A percentile compares a stretch with the other conserved stretches of the same genome.
These are phyloP conservation scores for Dillenia turbinata DNA, from an alignment of 164 flowering plant genomes.

Conservation along the genomic window DNA sequence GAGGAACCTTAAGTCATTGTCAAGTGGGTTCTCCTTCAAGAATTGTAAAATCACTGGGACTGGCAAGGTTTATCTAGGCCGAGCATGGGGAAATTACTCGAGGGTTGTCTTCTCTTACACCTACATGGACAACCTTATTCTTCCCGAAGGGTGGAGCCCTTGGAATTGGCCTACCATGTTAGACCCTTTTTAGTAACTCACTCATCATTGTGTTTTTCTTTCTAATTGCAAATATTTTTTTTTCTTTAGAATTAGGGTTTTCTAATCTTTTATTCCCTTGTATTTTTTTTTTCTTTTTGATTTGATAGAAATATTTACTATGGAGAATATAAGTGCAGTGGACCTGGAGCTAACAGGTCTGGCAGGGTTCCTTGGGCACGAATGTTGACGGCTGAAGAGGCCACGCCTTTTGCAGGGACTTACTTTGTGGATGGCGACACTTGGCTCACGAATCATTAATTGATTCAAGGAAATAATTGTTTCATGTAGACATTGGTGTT, in stretches of 20 bases:
- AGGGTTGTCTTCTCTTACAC: constrained; percentile 73
- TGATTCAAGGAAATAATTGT: neutral
- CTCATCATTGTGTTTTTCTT: too few relatives aligned
- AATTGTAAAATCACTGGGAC: constrained; percentile 49
- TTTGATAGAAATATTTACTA: constrained; percentile 47
- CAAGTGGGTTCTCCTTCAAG: constrained; percentile 71
- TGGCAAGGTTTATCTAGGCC: constrained; percentile 60
- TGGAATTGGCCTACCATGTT: constrained; percentile 51
- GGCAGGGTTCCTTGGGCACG: constrained; percentile 70
- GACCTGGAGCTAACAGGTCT: constrained; percentile 53
- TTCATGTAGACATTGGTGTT: too few relatives aligned
- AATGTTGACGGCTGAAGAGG: constrained; percentile 51
- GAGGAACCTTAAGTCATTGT: constrained; percentile 27
- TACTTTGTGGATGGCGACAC: constrained; percentile 46
- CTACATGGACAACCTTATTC: constrained; percentile 52
- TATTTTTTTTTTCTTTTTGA: neutral
- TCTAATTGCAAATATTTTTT: neutral
- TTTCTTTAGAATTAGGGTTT: neutral
- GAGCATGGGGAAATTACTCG: constrained; percentile 80
- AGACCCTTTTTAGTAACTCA: neutral
- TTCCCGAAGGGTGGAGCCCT: constrained; percentile 65
- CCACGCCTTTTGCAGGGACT: constrained; percentile 47
- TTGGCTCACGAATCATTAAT: constrained; percentile 42
- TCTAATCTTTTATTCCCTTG: neutral
- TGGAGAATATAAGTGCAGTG: constrained; percentile 80